Conservation (phyloP, 116 monocot genomes). For the Phalaenopsis hybrid region DNA sequence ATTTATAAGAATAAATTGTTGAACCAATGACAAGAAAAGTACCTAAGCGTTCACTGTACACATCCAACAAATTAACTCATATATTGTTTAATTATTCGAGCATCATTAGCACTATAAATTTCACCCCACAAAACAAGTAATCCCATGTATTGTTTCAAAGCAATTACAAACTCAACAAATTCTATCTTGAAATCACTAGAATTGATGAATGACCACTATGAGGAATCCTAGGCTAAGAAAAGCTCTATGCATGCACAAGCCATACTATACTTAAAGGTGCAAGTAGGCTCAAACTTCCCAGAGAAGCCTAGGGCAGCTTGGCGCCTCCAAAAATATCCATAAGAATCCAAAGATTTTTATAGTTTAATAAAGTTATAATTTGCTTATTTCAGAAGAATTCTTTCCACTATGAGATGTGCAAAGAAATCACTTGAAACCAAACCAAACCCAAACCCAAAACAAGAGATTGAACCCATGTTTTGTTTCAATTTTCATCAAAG, state of each 20-base stretch:
- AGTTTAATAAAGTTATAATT: background rate
- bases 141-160: background rate
- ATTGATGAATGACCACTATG: background rate
- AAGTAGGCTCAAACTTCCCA: no score
- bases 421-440: background rate
- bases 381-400: background rate
- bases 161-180: background rate
- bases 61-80: background rate
- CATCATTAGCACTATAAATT: background rate
- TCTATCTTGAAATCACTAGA: background rate
- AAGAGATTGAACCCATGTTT: background rate
- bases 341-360: background rate
- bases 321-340: background rate
- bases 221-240: background rate
- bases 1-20: background rate
- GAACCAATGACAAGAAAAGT: no score
- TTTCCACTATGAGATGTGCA: background rate
- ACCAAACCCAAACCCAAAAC: background rate
- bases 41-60: background rate
- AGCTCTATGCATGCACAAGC: background rate
- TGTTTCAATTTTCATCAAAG: no score
- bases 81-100: background rate
- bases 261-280: background rate
- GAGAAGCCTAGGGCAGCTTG: background rate
- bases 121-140: background rate